These are phyloP conservation scores for Adansonia gregorii DNA, from an alignment of 441 rosid species.

Conservation along the genomic window DNA sequence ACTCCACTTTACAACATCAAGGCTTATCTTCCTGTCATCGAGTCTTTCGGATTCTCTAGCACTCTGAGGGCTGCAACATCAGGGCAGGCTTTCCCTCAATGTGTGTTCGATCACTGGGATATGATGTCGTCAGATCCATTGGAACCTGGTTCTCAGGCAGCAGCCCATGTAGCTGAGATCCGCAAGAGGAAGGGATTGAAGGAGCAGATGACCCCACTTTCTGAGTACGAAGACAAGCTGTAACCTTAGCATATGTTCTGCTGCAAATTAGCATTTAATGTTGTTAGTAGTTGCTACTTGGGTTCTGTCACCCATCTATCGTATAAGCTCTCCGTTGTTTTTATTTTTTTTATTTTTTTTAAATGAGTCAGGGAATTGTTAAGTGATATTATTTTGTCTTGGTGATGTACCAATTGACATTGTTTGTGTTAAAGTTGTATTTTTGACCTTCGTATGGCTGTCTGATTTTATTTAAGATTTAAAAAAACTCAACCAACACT, in stretches of 20 bases:
- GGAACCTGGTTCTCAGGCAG: conserved; percentile 13
- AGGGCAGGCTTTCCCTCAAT: conserved; percentile 24
- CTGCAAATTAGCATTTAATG: too few species aligned
- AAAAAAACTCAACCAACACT: too few species aligned
- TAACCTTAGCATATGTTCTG: not conserved
- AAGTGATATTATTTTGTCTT: too few species aligned
- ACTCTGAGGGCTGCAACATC: conserved; percentile 23
- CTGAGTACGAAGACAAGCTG: conserved; percentile 23
- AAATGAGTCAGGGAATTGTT: too few species aligned
- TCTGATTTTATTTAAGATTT: too few species aligned
- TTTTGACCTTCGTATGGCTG: too few species aligned
- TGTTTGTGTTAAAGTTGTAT: too few species aligned
- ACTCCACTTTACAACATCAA: conserved; percentile 28
- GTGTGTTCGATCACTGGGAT: conserved; percentile 27
- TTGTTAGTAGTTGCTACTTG: too few species aligned
- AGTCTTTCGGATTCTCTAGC: conserved; percentile 25
- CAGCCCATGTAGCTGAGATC: not conserved
- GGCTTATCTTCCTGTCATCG: conserved; percentile 20
- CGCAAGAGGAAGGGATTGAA: conserved; percentile 24
- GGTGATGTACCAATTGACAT: too few species aligned
- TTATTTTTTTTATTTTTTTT: too few species aligned
- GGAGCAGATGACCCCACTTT: conserved; percentile 21
- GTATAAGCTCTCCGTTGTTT: too few species aligned
- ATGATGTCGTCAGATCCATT: conserved; percentile 12
- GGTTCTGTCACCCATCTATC: too few species aligned